Evolutionary conservation across 352 stramenopile species (phyloP).

Genomic region (Pythium pectinolyticum): DNA sequence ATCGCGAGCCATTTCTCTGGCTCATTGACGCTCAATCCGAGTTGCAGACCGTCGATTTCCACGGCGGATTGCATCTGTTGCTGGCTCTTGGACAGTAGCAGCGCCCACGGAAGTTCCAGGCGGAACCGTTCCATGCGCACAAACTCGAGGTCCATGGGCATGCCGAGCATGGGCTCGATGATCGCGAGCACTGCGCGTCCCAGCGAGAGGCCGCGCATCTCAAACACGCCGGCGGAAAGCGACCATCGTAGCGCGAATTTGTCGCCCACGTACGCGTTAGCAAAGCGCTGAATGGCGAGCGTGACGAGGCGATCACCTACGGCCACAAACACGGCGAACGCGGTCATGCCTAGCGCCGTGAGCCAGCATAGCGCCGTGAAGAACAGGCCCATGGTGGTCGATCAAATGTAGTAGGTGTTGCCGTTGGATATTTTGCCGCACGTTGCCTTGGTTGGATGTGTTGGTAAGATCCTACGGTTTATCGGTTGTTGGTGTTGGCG

Average conservation of each 20-base stretch:
- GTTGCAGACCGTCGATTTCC: constrained; percentile 49
- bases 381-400: constrained; percentile 33
- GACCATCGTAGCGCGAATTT: constrained; percentile 68
- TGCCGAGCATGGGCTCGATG: constrained; percentile 53
- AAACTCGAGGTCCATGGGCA: constrained; percentile 68
- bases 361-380: constrained; percentile 37
- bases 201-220: constrained; percentile 58
- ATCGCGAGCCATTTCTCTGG: constrained; percentile 81
- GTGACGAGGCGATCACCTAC: constrained; percentile 66
- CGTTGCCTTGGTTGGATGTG: no score
- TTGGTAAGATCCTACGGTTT: not conserved
- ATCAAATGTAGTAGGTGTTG: no score
- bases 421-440: no score
- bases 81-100: constrained; percentile 13
- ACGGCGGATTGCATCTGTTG: constrained; percentile 47
- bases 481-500: constrained; percentile 9
- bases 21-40: constrained; percentile 57
- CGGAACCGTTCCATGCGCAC: constrained; percentile 54
- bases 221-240: constrained; percentile 53
- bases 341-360: constrained; percentile 17
- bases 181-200: constrained; percentile 42
- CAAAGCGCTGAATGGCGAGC: constrained; percentile 47
- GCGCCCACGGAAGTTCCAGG: constrained; percentile 51
- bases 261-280: constrained; percentile 42
- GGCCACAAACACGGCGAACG: constrained; percentile 34